Percentiles rank a stretch among this genome's conserved stretches.
These are phyloP conservation scores for Phytophthora pini DNA, from an alignment of 352 stramenopile species.

Conservation along the genomic window DNA sequence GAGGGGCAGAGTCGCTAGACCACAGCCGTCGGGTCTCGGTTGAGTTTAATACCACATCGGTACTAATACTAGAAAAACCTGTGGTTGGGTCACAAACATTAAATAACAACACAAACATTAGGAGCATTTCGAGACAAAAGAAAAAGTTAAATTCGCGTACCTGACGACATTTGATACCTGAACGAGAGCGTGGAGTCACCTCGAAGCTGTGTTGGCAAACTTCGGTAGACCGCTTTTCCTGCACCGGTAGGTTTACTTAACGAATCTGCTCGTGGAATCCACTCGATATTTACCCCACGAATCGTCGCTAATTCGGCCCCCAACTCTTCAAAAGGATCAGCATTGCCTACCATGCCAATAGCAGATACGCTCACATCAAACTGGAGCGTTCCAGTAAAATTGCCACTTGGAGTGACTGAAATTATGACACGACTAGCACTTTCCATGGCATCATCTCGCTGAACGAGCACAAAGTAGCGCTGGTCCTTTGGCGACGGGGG, in stretches of 20 bases:
- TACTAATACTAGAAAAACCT: slow-evolving; percentile 50
- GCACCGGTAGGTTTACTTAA: slow-evolving; percentile 1
- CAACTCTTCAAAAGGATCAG: slow-evolving; percentile 21
- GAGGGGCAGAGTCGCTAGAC: slow-evolving; percentile 32
- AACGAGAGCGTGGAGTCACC: slow-evolving; percentile 39
- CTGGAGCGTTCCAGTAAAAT: slow-evolving; percentile 29
- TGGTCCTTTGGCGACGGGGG: slow-evolving; percentile 8
- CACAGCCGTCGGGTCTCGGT: slow-evolving; percentile 32
- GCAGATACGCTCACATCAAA: slow-evolving; percentile 29
- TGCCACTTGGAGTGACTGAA: slow-evolving; percentile 17
- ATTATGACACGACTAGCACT: slow-evolving; percentile 24
- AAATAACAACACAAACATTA: neutral
- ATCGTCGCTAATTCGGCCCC: slow-evolving; percentile 15
- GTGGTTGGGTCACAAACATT: too few relatives aligned
- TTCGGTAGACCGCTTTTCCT: slow-evolving; percentile 37
- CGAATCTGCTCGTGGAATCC: slow-evolving; percentile 23
- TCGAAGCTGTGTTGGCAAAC: slow-evolving; percentile 24
- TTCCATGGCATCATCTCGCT: slow-evolving; percentile 14
- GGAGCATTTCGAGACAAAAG: neutral
- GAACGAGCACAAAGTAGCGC: slow-evolving; percentile 18
- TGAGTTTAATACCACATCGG: slow-evolving; percentile 43
- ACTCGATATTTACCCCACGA: slow-evolving; percentile 36
- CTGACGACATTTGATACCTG: slow-evolving; percentile 42
- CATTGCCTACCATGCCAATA: slow-evolving; percentile 5
- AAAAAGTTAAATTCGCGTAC: slow-evolving; percentile 16